A percentile compares a stretch with the other conserved stretches of the same genome.
These are phyloP conservation scores for Solanum peruvianum DNA, from an alignment of 257 asterid genomes.

Conservation along the genomic window DNA sequence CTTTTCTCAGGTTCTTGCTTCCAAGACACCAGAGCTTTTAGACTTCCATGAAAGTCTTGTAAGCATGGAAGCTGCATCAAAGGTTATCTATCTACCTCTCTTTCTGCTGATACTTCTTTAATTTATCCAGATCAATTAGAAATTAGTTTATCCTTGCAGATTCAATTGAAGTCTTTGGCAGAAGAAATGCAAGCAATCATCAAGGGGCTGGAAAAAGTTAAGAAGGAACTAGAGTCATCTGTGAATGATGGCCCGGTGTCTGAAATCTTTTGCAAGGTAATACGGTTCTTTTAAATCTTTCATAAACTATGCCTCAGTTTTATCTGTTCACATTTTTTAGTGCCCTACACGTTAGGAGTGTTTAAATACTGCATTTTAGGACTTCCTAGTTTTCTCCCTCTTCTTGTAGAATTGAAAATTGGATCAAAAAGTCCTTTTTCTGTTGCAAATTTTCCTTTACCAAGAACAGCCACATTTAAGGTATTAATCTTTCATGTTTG, in stretches of 20 bases:
- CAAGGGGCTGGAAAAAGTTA: slow-evolving; percentile 92
- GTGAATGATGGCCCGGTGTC: slow-evolving; percentile 96
- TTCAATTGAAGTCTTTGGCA: slow-evolving; percentile 92
- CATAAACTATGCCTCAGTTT: neutral
- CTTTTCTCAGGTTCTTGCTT: slow-evolving; percentile 62
- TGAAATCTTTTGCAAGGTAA: slow-evolving; percentile 79
- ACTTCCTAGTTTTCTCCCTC: neutral
- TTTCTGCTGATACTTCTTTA: neutral
- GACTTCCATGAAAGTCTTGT: slow-evolving; percentile 68
- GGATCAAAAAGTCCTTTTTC: neutral
- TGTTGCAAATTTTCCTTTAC: neutral
- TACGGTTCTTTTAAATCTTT: slow-evolving; percentile 2
- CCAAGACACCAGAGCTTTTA: slow-evolving; percentile 61
- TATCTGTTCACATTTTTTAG: neutral
- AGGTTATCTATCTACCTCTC: slow-evolving; percentile 28
- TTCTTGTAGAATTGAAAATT: neutral
- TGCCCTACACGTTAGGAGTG: neutral
- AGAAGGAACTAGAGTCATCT: slow-evolving; percentile 75
- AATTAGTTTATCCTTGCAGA: slow-evolving; percentile 29
- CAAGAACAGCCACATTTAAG: neutral
- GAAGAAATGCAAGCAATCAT: slow-evolving; percentile 99
- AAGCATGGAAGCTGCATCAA: slow-evolving; percentile 84
- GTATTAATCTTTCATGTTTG: neutral
- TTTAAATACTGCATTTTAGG: neutral
- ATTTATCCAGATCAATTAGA: neutral